These are phyloP conservation scores for Rhododendron williamsianum DNA, from an alignment of 148 eudicot species.

Conservation along the genomic window DNA sequence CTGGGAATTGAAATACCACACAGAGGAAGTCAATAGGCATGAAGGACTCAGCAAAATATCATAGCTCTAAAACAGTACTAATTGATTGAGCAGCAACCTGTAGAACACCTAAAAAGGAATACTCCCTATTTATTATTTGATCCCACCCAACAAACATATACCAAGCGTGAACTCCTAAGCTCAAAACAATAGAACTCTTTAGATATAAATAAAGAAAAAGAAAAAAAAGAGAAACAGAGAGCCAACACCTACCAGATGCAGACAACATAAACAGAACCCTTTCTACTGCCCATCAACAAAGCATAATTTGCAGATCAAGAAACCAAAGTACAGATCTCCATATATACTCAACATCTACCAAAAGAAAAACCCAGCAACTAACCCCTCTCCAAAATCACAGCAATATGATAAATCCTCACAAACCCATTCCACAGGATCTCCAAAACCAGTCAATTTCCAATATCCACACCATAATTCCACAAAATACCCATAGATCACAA, in stretches of 20 bases:
- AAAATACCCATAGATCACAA: neutral
- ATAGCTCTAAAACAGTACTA: neutral
- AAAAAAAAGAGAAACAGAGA: neutral
- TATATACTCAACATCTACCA: neutral
- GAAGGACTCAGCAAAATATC: neutral
- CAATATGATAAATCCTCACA: neutral
- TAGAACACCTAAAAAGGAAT: neutral
- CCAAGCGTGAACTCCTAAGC: neutral
- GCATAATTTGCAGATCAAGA: neutral
- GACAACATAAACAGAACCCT: neutral
- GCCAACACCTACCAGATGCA: neutral
- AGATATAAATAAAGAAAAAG: neutral
- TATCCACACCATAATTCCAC: neutral
- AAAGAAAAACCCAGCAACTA: neutral
- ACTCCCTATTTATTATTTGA: neutral
- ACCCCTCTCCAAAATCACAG: neutral
- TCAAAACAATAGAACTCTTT: neutral
- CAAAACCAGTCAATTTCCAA: neutral
- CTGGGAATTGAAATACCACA: neutral
- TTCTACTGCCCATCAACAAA: neutral
- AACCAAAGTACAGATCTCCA: neutral
- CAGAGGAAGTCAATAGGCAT: neutral
- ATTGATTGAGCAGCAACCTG: neutral
- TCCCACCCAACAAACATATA: neutral
- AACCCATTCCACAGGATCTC: slow-evolving; percentile 4